Evolutionary conservation across 2,329 filamentous ascomycete genomes (phyloP).

Genomic region (Alternaria infectoria): DNA sequence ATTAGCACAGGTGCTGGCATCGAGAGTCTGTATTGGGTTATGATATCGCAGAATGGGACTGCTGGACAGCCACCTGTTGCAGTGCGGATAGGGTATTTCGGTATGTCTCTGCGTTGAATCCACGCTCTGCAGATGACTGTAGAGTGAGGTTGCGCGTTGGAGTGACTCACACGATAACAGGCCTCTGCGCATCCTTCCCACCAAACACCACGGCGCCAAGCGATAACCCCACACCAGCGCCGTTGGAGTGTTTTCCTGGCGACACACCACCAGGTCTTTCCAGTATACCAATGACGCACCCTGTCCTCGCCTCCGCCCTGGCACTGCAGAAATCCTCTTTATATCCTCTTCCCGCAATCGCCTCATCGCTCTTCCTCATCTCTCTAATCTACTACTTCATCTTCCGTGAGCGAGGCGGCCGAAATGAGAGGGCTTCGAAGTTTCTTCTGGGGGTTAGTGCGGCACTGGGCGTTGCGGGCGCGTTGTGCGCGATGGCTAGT

Average conservation of each 20-base stretch:
- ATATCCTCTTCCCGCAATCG: slow-evolving; percentile 6
- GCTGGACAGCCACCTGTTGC: background rate
- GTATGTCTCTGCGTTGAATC: background rate
- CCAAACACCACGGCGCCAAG: background rate
- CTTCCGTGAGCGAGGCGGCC: background rate
- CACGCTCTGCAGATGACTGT: background rate
- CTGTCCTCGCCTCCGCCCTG: background rate
- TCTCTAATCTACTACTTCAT: slow-evolving; percentile 3
- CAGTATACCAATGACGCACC: background rate
- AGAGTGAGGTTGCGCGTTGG: no score
- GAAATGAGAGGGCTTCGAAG: slow-evolving; percentile 4
- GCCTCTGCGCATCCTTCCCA: slow-evolving; percentile 6
- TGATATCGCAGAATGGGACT: slow-evolving; percentile 1
- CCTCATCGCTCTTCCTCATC: slow-evolving; percentile 1
- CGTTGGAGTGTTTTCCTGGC: slow-evolving; percentile 1
- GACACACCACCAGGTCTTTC: slow-evolving; percentile 4
- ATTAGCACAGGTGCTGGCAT: slow-evolving; percentile 5
- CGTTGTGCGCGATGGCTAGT: slow-evolving; percentile 3
- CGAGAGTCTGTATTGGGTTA: slow-evolving; percentile 6
- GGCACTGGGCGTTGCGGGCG: slow-evolving; percentile 7
- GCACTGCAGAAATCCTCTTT: slow-evolving; percentile 2
- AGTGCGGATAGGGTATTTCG: slow-evolving; percentile 11
- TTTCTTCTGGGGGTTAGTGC: slow-evolving; percentile 1
- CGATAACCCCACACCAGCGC: background rate
- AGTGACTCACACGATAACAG: background rate